Evolutionary conservation across 73 alveolate genomes (phyloP).

Genomic region (Paramecium sexaurelia): DNA sequence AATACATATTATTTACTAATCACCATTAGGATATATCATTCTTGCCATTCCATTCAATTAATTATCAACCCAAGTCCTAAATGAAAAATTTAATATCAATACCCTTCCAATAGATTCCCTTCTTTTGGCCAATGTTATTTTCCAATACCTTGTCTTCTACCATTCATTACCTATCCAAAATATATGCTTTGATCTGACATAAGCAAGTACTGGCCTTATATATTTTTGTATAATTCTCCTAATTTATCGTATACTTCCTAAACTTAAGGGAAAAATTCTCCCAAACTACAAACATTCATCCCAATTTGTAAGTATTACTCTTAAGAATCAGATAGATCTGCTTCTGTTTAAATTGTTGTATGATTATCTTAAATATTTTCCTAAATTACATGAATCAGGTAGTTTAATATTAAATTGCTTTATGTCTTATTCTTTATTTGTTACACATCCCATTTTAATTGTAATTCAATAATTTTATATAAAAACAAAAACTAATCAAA

Average conservation of each 20-base stretch:
- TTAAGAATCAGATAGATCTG: conserved; percentile 1
- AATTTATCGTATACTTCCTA: neutral
- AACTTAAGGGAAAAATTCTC: neutral
- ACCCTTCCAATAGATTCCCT: conserved; percentile 54
- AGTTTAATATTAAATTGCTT: conserved; percentile 8
- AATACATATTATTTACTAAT: neutral
- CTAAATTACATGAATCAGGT: neutral
- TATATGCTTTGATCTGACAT: conserved; percentile 50
- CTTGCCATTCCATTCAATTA: conserved; percentile 47
- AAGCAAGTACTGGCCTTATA: conserved; percentile 6
- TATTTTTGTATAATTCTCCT: neutral
- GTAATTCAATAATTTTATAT: neutral
- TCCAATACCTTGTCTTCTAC: conserved; percentile 19
- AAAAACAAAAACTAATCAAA: neutral
- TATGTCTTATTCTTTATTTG: neutral
- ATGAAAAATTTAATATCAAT: neutral
- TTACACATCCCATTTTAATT: conserved; percentile 50
- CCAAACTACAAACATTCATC: neutral
- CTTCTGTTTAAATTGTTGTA: conserved; percentile 18
- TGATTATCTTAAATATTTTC: neutral
- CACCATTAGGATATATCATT: conserved; percentile 59
- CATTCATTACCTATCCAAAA: conserved; percentile 6
- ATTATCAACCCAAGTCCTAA: conserved; percentile 53
- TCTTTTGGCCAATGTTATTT: conserved; percentile 45
- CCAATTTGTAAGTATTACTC: conserved; percentile 35